Conservation (phyloP, 2,329 filamentous ascomycete genomes). For the Aspergillus pseudoterreus region DNA sequence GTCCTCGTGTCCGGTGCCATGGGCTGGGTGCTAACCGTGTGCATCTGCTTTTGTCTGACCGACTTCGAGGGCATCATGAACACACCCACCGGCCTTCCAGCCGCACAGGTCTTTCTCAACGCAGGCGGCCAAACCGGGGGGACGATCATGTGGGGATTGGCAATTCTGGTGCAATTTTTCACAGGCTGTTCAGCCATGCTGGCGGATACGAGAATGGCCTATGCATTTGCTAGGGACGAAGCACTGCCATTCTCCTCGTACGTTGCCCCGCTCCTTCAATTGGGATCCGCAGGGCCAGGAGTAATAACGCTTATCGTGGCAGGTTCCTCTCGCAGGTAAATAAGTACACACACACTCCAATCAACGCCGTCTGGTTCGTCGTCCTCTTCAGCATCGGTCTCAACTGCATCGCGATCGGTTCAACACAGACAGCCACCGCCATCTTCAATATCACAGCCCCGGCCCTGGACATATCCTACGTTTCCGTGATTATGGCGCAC, state of each 20-base stretch:
- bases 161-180: conserved; percentile 63
- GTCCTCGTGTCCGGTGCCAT: conserved; percentile 58
- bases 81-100: conserved; percentile 58
- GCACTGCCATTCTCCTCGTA: conserved; percentile 59
- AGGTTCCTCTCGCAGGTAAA: conserved; percentile 51
- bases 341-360: conserved; percentile 52
- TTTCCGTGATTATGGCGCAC: conserved; percentile 59
- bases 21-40: conserved; percentile 62
- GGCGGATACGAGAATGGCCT: conserved; percentile 61
- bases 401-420: conserved; percentile 47
- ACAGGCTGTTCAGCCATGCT: conserved; percentile 63
- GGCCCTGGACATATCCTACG: conserved; percentile 52
- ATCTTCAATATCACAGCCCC: conserved; percentile 54
- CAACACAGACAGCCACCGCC: conserved; percentile 43
- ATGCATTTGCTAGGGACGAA: conserved; percentile 58
- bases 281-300: background rate
- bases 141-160: conserved; percentile 59
- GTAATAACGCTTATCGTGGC: background rate
- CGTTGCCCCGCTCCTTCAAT: conserved; percentile 8
- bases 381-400: conserved; percentile 54
- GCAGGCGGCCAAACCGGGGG: conserved; percentile 56
- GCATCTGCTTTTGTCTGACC: conserved; percentile 60
- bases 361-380: conserved; percentile 63
- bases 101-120: conserved; percentile 59
- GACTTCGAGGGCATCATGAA: conserved; percentile 55